phyloP scores from a whole-genome alignment of 805 yeast genomes.

The Nakazawaea ishiwadae region DNA sequence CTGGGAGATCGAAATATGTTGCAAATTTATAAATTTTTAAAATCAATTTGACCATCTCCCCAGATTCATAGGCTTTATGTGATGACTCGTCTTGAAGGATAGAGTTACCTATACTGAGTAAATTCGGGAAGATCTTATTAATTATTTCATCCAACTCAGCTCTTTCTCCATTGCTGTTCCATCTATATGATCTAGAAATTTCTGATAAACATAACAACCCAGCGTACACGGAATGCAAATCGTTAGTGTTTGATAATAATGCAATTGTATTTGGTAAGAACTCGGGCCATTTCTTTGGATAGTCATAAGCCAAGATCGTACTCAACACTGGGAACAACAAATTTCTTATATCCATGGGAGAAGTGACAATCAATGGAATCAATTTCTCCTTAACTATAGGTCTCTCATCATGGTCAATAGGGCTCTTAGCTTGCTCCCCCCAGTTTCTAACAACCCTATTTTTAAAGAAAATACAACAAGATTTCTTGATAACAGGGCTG shows the following conservation, averaged over 20 bases:
- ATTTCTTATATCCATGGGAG: constrained; percentile 38
- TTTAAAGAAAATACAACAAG: constrained; percentile 86
- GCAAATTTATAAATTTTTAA: constrained; percentile 79
- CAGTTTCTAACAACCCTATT: constrained; percentile 68
- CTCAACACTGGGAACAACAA: constrained; percentile 49
- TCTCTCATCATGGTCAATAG: constrained; percentile 66
- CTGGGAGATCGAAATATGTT: constrained; percentile 76
- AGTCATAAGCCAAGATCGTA: constrained; percentile 40
- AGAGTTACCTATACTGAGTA: constrained; percentile 62
- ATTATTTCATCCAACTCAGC: constrained; percentile 56
- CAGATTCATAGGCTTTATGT: constrained; percentile 28
- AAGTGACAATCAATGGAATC: constrained; percentile 52
- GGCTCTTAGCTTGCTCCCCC: constrained; percentile 32
- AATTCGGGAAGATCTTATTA: constrained; percentile 58
- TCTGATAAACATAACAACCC: constrained; percentile 77
- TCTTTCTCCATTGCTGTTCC: constrained; percentile 62
- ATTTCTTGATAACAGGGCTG: constrained; percentile 54
- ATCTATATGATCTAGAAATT: constrained; percentile 68
- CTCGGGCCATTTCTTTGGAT: constrained; percentile 46
- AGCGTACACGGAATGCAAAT: constrained; percentile 43
- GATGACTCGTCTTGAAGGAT: constrained; percentile 33
- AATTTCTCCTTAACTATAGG: constrained; percentile 68
- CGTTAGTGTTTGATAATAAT: constrained; percentile 39
- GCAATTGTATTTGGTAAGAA: constrained; percentile 43
- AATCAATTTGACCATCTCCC: constrained; percentile 73